Conservation (phyloP, 2,329 filamentous ascomycete genomes). For the Pseudogymnoascus sp. region DNA sequence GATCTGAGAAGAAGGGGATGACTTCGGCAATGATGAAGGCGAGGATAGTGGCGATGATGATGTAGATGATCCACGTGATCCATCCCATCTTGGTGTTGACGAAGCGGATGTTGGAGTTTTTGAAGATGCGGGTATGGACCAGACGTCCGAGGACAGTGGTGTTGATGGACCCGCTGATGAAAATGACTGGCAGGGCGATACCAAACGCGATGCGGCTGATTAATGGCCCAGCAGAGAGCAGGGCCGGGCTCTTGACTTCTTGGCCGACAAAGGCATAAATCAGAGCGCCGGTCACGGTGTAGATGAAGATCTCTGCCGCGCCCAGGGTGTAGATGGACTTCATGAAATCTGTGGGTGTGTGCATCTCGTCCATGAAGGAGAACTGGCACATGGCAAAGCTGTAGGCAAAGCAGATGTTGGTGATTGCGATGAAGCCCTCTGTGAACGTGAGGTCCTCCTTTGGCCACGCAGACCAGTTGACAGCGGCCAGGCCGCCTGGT, state of each 20-base stretch:
- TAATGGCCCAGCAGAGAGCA: slow-evolving; percentile 43
- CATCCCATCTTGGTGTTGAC: slow-evolving; percentile 21
- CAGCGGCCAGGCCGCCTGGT: slow-evolving; percentile 3
- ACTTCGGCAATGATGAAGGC: slow-evolving; percentile 50
- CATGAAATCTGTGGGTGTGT: slow-evolving; percentile 28
- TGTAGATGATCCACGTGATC: slow-evolving; percentile 34
- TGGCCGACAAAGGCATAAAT: slow-evolving; percentile 53
- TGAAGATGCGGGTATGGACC: slow-evolving; percentile 23
- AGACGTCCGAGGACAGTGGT: slow-evolving; percentile 39
- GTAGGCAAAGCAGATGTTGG: slow-evolving; percentile 54
- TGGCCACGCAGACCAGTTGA: slow-evolving; percentile 21
- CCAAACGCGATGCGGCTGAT: slow-evolving; percentile 51
- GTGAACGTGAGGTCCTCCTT: slow-evolving; percentile 30
- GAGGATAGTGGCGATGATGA: slow-evolving; percentile 38
- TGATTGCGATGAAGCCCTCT: slow-evolving; percentile 40
- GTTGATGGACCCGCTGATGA: slow-evolving; percentile 54
- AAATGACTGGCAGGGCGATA: slow-evolving; percentile 51
- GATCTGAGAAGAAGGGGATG: slow-evolving; percentile 47
- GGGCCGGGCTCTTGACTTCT: slow-evolving; percentile 47
- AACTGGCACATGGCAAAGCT: slow-evolving; percentile 27
- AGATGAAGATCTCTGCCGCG: slow-evolving; percentile 43
- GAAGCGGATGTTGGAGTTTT: slow-evolving; percentile 17
- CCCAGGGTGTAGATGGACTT: slow-evolving; percentile 41
- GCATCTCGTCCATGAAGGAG: slow-evolving; percentile 25
- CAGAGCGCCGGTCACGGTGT: slow-evolving; percentile 47